Percentiles rank a stretch among this genome's conserved stretches.
Conservation (phyloP, 2,329 filamentous ascomycete species). For the Cladosporium sp. region DNA sequence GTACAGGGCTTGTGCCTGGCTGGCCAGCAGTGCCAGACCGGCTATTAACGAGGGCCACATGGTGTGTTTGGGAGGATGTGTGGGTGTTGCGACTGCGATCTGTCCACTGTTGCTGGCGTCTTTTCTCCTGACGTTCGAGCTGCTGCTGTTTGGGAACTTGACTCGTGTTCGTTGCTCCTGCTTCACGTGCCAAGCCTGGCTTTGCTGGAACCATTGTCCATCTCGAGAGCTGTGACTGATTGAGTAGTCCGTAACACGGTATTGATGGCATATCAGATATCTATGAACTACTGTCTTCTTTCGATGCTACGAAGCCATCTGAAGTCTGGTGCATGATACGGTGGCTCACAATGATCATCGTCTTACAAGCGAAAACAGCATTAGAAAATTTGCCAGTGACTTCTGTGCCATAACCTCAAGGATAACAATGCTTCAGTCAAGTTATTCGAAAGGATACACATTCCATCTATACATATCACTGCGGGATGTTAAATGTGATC, state of each 20-base stretch:
- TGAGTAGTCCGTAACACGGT: neutral
- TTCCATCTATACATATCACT: neutral
- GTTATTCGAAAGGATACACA: neutral
- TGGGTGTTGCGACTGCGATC: constrained; percentile 3
- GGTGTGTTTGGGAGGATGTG: constrained; percentile 25
- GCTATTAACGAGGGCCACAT: constrained; percentile 28
- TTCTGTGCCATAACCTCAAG: neutral
- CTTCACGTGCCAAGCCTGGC: constrained; percentile 3
- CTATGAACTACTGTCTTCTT: neutral
- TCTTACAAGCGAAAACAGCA: neutral
- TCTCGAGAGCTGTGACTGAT: neutral
- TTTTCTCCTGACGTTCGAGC: constrained; percentile 19
- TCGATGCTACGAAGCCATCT: neutral
- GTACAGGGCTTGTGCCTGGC: constrained; percentile 79
- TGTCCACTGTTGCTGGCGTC: constrained; percentile 3
- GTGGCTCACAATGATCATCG: neutral
- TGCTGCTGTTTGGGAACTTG: constrained; percentile 10
- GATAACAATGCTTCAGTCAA: neutral
- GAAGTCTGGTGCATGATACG: neutral
- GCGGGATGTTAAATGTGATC: neutral
- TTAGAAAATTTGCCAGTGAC: neutral
- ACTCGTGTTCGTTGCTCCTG: constrained; percentile 13
- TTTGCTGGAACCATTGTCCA: neutral
- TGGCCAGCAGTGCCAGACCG: constrained; percentile 42
- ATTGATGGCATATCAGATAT: neutral